phyloP scores from a whole-genome alignment of 1,284 basidiomycete species.

The Wolfiporia cocos region DNA sequence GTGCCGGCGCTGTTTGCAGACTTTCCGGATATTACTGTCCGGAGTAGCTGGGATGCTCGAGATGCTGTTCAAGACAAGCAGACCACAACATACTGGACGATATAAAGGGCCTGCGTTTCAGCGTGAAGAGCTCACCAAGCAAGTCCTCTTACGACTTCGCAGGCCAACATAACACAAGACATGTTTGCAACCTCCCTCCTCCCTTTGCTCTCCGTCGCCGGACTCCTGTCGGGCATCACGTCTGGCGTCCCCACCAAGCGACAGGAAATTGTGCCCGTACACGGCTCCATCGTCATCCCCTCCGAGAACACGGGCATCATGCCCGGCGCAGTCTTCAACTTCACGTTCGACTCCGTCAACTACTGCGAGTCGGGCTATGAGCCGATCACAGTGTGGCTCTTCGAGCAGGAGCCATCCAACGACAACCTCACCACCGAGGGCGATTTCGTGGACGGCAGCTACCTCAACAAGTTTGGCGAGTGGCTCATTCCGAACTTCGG shows the following conservation, averaged over 20 bases:
- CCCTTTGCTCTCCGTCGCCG: too few species aligned
- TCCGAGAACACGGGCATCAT: constrained; percentile 10
- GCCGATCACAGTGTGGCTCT: constrained; percentile 16
- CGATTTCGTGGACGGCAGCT: constrained; percentile 12
- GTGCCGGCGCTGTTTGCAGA: too few species aligned
- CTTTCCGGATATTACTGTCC: too few species aligned
- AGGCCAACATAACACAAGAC: too few species aligned
- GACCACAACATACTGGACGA: too few species aligned
- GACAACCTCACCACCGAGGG: constrained; percentile 11
- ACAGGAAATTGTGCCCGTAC: constrained; percentile 11
- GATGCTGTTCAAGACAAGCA: too few species aligned
- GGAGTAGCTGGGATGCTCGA: too few species aligned
- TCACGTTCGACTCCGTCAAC: constrained; percentile 13
- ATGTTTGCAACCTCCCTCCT: too few species aligned
- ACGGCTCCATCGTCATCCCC: constrained; percentile 14
- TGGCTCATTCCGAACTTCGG: constrained; percentile 19
- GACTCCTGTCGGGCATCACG: too few species aligned
- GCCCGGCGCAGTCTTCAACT: constrained; percentile 13
- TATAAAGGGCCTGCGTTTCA: too few species aligned
- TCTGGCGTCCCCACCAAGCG: constrained; percentile 10
- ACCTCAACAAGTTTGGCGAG: constrained; percentile 16
- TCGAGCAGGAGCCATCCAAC: constrained; percentile 9
- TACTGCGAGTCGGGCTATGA: constrained; percentile 18
- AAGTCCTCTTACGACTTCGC: too few species aligned
- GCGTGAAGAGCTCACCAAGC: too few species aligned